These are phyloP conservation scores for Sistotremastrum suecicum DNA, from an alignment of 768 basidiomycete genomes.

Conservation along the genomic window DNA sequence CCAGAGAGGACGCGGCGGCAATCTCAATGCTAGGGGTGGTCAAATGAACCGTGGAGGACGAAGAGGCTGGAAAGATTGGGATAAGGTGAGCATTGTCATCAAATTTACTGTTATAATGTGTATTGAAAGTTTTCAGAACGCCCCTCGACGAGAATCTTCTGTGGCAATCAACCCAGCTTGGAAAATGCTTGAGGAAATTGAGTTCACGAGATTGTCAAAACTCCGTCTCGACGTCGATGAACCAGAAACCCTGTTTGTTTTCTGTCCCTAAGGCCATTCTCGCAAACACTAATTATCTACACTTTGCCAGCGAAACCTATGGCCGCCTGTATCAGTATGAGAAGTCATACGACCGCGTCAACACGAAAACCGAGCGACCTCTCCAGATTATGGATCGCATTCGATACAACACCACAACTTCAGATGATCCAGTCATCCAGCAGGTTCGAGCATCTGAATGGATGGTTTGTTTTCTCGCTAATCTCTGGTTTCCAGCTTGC, in stretches of 20 bases:
- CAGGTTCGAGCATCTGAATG: constrained; percentile 34
- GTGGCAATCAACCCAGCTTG: constrained; percentile 87
- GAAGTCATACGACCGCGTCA: constrained; percentile 88
- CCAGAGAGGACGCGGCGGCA: constrained; percentile 11
- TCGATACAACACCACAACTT: constrained; percentile 95
- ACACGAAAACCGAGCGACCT: constrained; percentile 82
- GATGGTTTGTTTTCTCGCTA: constrained; percentile 3
- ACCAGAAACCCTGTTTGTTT: constrained; percentile 72
- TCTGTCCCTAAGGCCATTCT: background rate
- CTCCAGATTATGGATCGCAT: constrained; percentile 89
- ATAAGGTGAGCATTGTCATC: constrained; percentile 45
- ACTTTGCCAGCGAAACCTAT: constrained; percentile 50
- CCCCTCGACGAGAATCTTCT: constrained; percentile 80
- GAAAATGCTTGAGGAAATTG: constrained; percentile 94
- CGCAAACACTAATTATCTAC: constrained; percentile 5
- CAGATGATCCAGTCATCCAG: constrained; percentile 94
- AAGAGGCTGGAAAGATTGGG: constrained; percentile 86
- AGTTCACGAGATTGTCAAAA: constrained; percentile 85
- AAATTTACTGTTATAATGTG: constrained; percentile 3
- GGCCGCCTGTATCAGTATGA: constrained; percentile 90
- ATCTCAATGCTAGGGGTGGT: constrained; percentile 18
- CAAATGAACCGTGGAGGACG: constrained; percentile 42
- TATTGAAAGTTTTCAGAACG: constrained; percentile 32
- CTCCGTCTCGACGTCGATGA: constrained; percentile 89
- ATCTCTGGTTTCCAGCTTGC: constrained; percentile 40